Evolutionary conservation across 768 basidiomycete species (phyloP), one percentile per base, ranked within the genome.

Genomic region (Agrocybe praecox): DNA sequence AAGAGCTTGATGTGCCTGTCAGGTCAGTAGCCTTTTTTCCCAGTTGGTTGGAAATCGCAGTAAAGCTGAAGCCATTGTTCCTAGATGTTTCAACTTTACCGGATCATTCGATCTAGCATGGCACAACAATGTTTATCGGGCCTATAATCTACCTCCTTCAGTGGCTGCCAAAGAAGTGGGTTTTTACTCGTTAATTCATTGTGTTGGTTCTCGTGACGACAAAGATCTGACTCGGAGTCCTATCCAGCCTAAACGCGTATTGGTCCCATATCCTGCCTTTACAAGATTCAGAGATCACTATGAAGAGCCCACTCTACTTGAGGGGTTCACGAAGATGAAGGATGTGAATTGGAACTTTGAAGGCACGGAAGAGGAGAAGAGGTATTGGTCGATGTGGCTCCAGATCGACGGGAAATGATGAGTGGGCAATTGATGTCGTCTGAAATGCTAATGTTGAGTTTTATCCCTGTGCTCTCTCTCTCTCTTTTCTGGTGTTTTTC

Each of bases 71-170:
- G 46, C 19, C 18, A 46, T 45, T 36, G 12, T 40, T 22, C 45
- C 33, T 48, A 90, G 92, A 53, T 91, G 92, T 66, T 84, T 96
- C 67, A 61, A 81, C 23, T 96, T 97, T 63, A 76, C 83, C 9
- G 90, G 87, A 44, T 83, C 89, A 9, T 63, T 84, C n/a, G 90
- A 94, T 46, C 79, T 96, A 7, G 92, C 92, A 2, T 91, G 87
- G 88, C 96, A 98, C 71, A 97, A 98, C 69, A 96, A 96, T 65
- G 72, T 95, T 8, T 97, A 96, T 67, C 84, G 96, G 26, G 86
- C 92, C 34, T 91, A 76, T 61, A 82, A 81, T 58, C 72, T 81
- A 26, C 84, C 86, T 0, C 68, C 80, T 2, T 76, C 77, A 1
- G 69, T 74, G n/a, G 66, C 72, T 32, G 67, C 64, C 1, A 68